A percentile compares a stretch with the other conserved stretches of the same genome.
These are phyloP conservation scores for Vigna hirtella DNA, from an alignment of 306 rosid genomes.

Conservation along the genomic window DNA sequence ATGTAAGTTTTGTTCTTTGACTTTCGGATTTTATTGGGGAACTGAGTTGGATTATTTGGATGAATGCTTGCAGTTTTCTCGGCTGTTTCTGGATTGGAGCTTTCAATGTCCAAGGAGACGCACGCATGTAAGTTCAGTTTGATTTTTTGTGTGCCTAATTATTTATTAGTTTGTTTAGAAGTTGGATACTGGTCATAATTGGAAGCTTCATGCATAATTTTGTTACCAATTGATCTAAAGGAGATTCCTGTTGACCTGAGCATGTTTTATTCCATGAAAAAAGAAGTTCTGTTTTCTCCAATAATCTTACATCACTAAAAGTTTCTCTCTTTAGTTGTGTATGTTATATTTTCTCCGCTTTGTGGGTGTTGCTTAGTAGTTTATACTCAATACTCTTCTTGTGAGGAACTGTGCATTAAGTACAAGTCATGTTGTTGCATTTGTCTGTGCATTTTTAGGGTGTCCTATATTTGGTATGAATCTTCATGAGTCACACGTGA, in stretches of 20 bases:
- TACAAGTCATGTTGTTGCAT: slow-evolving; percentile 37
- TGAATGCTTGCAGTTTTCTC: slow-evolving; percentile 86
- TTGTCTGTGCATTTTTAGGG: slow-evolving; percentile 11
- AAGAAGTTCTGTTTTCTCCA: not conserved
- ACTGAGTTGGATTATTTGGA: slow-evolving; percentile 42
- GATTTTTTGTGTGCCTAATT: slow-evolving; percentile 1
- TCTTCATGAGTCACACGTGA: slow-evolving; percentile 21
- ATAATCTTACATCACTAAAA: not conserved
- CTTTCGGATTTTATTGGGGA: slow-evolving; percentile 5
- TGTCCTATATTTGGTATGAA: slow-evolving; percentile 21
- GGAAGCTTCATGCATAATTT: slow-evolving; percentile 19
- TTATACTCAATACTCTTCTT: not conserved
- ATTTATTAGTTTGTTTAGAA: slow-evolving; percentile 20
- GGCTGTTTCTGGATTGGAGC: slow-evolving; percentile 96
- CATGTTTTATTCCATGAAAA: not conserved
- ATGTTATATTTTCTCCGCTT: slow-evolving; percentile 7
- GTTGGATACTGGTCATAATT: slow-evolving; percentile 15
- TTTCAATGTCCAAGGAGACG: slow-evolving; percentile 78
- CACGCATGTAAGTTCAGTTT: slow-evolving; percentile 68
- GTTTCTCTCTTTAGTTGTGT: slow-evolving; percentile 24
- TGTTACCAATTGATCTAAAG: slow-evolving; percentile 1
- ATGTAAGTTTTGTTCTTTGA: slow-evolving; percentile 1
- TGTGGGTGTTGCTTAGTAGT: slow-evolving; percentile 8
- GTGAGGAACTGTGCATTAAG: slow-evolving; percentile 33
- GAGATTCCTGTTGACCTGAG: slow-evolving; percentile 20